Percentiles rank a stretch among this genome's conserved stretches.
These are phyloP conservation scores for Helenozyma rhizophorensis DNA, from an alignment of 805 yeast species.

Conservation along the genomic window DNA sequence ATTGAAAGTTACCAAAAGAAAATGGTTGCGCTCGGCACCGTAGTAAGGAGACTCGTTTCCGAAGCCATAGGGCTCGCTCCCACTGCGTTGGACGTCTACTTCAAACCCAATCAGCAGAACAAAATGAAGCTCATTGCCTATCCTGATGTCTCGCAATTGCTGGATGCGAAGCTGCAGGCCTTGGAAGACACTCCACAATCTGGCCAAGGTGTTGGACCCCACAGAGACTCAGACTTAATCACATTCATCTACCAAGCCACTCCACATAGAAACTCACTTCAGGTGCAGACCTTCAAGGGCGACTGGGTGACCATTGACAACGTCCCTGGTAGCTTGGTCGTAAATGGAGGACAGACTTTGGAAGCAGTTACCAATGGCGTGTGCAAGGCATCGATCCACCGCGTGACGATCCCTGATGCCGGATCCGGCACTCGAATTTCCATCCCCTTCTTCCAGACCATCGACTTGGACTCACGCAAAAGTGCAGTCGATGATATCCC, in stretches of 20 bases:
- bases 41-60: conserved; percentile 44
- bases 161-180: conserved; percentile 18
- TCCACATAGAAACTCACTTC: conserved; percentile 44
- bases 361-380: conserved; percentile 57
- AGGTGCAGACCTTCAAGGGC: conserved; percentile 53
- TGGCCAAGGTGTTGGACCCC: conserved; percentile 59
- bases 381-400: conserved; percentile 57
- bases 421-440: conserved; percentile 40
- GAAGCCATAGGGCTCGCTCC: conserved; percentile 51
- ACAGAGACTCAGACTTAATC: conserved; percentile 60
- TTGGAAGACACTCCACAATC: conserved; percentile 20
- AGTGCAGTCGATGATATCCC: conserved; percentile 28
- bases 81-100: conserved; percentile 43
- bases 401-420: conserved; percentile 41
- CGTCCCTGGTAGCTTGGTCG: conserved; percentile 45
- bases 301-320: conserved; percentile 55
- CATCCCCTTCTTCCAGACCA: conserved; percentile 46
- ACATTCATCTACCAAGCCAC: conserved; percentile 59
- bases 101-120: conserved; percentile 48
- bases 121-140: conserved; percentile 55
- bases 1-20: conserved; percentile 41
- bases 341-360: conserved; percentile 57
- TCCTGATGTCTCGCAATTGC: conserved; percentile 39
- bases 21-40: conserved; percentile 41
- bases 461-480: conserved; percentile 34